Evolutionary conservation across 768 basidiomycete genomes (phyloP).

Genomic region (Tricholoma furcatifolium): DNA sequence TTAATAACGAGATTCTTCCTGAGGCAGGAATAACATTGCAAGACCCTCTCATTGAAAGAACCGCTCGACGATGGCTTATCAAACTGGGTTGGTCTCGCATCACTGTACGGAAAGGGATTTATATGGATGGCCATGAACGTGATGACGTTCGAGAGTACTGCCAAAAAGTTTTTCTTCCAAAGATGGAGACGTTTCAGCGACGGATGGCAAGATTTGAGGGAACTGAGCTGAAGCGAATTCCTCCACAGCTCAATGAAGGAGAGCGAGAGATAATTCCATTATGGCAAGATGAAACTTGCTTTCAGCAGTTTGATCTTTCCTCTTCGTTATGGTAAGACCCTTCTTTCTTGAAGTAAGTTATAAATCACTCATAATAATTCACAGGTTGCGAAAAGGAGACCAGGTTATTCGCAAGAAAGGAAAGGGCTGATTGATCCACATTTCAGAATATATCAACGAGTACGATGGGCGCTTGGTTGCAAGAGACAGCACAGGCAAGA

Average conservation of each 20-base stretch:
- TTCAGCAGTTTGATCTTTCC: background rate
- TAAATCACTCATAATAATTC: background rate
- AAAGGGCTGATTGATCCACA: conserved; percentile 36
- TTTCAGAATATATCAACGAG: conserved; percentile 32
- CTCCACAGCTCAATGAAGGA: background rate
- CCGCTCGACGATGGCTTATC: conserved; percentile 37
- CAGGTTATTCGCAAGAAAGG: conserved; percentile 28
- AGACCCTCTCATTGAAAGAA: conserved; percentile 26
- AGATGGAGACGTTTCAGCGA: conserved; percentile 6
- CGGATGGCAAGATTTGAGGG: conserved; percentile 6
- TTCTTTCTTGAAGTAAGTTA: background rate
- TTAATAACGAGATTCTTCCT: conserved; percentile 31
- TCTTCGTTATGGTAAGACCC: background rate
- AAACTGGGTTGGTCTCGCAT: conserved; percentile 20
- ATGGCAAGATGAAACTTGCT: conserved; percentile 2
- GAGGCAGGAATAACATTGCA: conserved; percentile 25
- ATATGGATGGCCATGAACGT: conserved; percentile 25
- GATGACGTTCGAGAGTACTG: conserved; percentile 20
- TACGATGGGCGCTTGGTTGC: conserved; percentile 35
- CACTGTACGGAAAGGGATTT: conserved; percentile 19
- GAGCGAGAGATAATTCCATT: background rate
- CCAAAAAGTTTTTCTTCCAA: conserved; percentile 7
- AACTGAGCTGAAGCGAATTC: background rate
- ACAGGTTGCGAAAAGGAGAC: background rate
- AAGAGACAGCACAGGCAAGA: conserved; percentile 17